Conservation (phyloP, 495 filamentous ascomycete species). For the Neurospora sp. region DNA sequence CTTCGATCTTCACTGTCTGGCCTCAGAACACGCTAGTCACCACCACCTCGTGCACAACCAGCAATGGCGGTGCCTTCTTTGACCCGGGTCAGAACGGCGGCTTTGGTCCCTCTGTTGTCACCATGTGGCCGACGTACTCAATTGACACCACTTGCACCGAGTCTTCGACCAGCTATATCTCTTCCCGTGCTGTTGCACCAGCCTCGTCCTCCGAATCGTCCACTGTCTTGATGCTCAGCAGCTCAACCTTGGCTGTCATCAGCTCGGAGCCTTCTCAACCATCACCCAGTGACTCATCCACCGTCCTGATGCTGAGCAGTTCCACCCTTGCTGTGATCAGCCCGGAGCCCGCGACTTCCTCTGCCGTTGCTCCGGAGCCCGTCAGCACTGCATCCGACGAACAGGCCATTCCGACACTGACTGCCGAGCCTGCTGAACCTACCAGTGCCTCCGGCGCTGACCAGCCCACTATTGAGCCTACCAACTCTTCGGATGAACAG, state of each 20-base stretch:
- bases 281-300: neutral
- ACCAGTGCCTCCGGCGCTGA: neutral
- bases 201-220: neutral
- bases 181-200: neutral
- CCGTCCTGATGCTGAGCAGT: neutral
- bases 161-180: neutral
- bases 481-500: neutral
- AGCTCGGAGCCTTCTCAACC: neutral
- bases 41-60: neutral
- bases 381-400: neutral
- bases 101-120: neutral
- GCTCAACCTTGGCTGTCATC: neutral
- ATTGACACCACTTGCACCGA: slow-evolving; percentile 3
- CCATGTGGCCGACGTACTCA: slow-evolving; percentile 1
- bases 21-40: neutral
- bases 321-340: neutral
- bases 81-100: neutral
- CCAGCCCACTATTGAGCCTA: neutral
- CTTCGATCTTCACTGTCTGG: slow-evolving; percentile 9
- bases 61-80: neutral
- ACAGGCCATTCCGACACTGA: neutral
- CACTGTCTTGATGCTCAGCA: neutral
- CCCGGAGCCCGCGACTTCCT: neutral
- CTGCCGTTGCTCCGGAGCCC: neutral
- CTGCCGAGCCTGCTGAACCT: neutral